Evolutionary conservation across 2,329 filamentous ascomycete species (phyloP), one percentile per base, ranked within the genome.

Genomic region (Whalleya microplaca): DNA sequence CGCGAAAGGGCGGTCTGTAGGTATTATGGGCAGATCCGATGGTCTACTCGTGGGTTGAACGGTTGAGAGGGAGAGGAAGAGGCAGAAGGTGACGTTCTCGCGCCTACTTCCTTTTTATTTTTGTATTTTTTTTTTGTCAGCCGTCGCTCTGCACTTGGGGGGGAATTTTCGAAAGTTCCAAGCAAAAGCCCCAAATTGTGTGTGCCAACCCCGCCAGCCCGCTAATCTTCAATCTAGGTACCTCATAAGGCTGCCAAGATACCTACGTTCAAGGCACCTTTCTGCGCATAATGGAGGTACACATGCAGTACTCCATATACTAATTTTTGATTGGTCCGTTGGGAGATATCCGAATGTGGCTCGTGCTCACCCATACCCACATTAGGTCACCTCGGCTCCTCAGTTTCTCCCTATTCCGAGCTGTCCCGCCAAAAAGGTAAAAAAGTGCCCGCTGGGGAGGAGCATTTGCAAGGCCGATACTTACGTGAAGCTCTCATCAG

Each of bases 101-200:
- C 32, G 32, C 3, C 32, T 37, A 37, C 8, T 14, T 37, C 51
- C 58, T 58, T 59, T 51, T 48, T 50, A 59, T 62, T 59, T 59
- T 59, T 52, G 47, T n/a, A 55, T 16, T 46, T 53, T 50, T 18
- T 6, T 37, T 16, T 37, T 37, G 23, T 27, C 9, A 27, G 23
- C 9, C 23, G 4, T 27, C 9, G 23, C 23, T 9, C 23, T 27
- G 32, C 6, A 37, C 5, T 16, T 37, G 7, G 32, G 32, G 32
- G 32, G 14, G 14, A n/a, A n/a, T 37, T 37, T 37, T 41, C 10
- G 16, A 55, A 57, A 40, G 45, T 53, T 37, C 41, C 45, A 56
- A 41, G 44, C 51, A 57, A 59, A 60, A 60, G 55, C 50, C 53
- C 52, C 55, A 63, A 27, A 56, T 63, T 63, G 59, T 62, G 60